Base-by-base conservation (phyloP, 2,329 filamentous ascomycete genomes). In the Aspergillus latus region DNA sequence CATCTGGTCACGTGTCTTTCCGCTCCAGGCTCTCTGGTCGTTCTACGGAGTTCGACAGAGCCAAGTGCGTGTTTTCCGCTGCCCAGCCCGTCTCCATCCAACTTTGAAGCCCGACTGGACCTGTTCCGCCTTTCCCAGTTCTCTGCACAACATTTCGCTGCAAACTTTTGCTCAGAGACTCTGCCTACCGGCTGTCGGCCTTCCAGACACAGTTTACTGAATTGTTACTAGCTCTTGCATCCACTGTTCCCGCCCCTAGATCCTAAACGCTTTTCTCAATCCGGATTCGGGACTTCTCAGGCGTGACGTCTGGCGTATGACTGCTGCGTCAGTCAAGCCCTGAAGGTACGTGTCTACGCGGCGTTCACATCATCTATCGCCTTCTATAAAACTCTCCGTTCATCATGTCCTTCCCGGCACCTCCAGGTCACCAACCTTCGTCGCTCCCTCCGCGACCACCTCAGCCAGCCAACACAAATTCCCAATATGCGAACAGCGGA, bases 341-440 rank as follows among this genome's bases (percentile, higher is more conserved):
- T 73, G 71, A 74, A 75, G 73, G 73, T 76, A 76, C 73, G 73
- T 76, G 68, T 69, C 66, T 64, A 68, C 52, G 63, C 65, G 67
- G 65, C 64, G 65, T 65, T 66, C 63, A 63, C 58, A 59, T 50
- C 59, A 66, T 65, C 60, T 58, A 66, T 60, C 65, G 58, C 56
- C 54, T 59, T 67, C 62, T 15, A 63, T 69, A 69, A 75, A 70
- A 67, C 70, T 58, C 67, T 64, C 72, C 74, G 68, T 79, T 80
- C 79, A 81, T 80, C 78, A 93, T 93, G 90, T 88, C 89, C 77
- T 90, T 90, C 83, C 88, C 89, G 77, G 88, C 87, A 72, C 88
- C 88, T 88, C 88, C 90, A 90, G 89, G 89, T 82, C 76, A 72
- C 61, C 62, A 71, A 66, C 65, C 73, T 69, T 83, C 72, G 68